Evolutionary conservation across 495 filamentous ascomycete genomes (phyloP).

Genomic region (Aspergillus nidulans): DNA sequence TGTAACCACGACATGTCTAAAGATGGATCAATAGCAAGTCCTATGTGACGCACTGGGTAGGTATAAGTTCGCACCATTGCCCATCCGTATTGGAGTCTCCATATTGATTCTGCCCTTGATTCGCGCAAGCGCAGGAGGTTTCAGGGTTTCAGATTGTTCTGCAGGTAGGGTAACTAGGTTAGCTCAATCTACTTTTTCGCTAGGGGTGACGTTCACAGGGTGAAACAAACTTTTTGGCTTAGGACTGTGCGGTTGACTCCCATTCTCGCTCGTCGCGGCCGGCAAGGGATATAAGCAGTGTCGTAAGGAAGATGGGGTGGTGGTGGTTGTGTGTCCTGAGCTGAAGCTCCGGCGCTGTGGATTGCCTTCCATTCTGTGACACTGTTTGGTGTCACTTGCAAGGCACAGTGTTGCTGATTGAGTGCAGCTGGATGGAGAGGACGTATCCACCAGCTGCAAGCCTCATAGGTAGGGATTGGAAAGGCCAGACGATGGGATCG

Average conservation of each 20-base stretch:
- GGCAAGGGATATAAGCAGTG: constrained; percentile 27
- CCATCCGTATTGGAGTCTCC: constrained; percentile 32
- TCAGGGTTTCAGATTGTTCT: constrained; percentile 26
- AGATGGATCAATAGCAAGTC: constrained; percentile 7
- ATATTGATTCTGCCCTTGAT: constrained; percentile 35
- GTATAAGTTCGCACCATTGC: constrained; percentile 14
- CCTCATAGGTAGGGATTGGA: constrained; percentile 3
- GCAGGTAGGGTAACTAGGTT: background rate
- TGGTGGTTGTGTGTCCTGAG: constrained; percentile 19
- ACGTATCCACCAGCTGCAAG: constrained; percentile 15
- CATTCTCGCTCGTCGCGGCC: constrained; percentile 16
- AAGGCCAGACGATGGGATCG: constrained; percentile 13
- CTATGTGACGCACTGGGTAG: background rate
- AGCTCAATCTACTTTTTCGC: constrained; percentile 3
- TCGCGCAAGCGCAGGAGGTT: constrained; percentile 34
- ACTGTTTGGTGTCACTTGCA: constrained; percentile 28
- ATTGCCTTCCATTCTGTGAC: constrained; percentile 29
- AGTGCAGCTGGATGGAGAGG: constrained; percentile 14
- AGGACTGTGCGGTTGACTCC: constrained; percentile 17
- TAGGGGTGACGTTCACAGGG: background rate
- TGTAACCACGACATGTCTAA: constrained; percentile 34
- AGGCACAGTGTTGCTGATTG: constrained; percentile 25
- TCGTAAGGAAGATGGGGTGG: constrained; percentile 24
- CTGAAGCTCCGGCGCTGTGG: constrained; percentile 27
- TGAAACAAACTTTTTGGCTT: constrained; percentile 24